Percentiles rank a stretch among this genome's conserved stretches.
Conservation (phyloP, 1,284 basidiomycete genomes). For the Cutaneotrichosporon sp. region DNA sequence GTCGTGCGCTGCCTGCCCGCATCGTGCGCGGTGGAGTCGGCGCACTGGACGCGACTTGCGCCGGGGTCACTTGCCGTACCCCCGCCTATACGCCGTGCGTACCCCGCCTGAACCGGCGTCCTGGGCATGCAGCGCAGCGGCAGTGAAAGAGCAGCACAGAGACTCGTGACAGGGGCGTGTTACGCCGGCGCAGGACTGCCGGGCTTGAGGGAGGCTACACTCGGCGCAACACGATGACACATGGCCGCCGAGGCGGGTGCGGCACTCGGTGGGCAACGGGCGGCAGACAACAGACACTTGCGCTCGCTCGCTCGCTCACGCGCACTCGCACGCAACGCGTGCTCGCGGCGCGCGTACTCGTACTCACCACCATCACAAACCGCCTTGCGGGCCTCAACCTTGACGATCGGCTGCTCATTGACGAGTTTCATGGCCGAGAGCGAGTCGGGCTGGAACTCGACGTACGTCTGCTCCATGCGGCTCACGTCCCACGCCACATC, state of each 20-base stretch:
- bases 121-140: too few species aligned
- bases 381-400: slow-evolving; percentile 74
- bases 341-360: neutral
- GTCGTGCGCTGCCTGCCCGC: neutral
- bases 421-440: slow-evolving; percentile 48
- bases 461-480: slow-evolving; percentile 77
- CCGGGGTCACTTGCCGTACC: too few species aligned
- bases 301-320: neutral
- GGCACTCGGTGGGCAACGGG: too few species aligned
- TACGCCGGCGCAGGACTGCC: too few species aligned
- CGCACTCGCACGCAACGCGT: neutral
- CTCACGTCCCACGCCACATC: slow-evolving; percentile 33
- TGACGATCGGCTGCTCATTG: slow-evolving; percentile 72
- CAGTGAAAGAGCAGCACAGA: too few species aligned
- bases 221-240: too few species aligned
- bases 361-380: slow-evolving; percentile 87
- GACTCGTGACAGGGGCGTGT: too few species aligned
- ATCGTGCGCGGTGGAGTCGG: neutral
- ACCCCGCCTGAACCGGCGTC: too few species aligned
- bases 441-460: slow-evolving; percentile 65
- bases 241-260: too few species aligned
- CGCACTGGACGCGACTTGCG: too few species aligned
- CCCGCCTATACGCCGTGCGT: too few species aligned
- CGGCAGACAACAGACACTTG: neutral
- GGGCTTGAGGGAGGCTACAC: too few species aligned